phyloP scores from a whole-genome alignment of 164 flowering plant species.

The Malania oleifera region DNA sequence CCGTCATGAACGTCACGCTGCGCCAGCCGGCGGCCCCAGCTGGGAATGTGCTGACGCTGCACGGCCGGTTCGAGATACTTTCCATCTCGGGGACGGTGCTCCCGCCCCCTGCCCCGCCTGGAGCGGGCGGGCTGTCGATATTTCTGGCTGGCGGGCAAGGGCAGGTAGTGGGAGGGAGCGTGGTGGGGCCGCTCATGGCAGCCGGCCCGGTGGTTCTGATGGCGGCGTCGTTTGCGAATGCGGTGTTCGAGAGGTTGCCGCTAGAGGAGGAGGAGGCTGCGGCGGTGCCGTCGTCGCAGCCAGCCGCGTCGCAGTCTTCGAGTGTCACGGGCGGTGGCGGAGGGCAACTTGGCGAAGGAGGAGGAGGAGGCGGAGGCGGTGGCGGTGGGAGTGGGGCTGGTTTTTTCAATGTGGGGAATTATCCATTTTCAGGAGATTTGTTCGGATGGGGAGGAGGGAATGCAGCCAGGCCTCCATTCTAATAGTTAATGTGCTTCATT shows the following conservation, averaged over 20 bases:
- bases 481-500: too few species aligned
- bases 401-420: conserved; percentile 28
- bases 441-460: conserved; percentile 41
- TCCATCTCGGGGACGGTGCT: conserved; percentile 45
- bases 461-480: conserved; percentile 42
- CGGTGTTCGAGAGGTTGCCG: conserved; percentile 43
- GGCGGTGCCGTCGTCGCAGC: conserved; percentile 22
- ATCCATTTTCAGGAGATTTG: conserved; percentile 34
- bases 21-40: conserved; percentile 42
- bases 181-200: conserved; percentile 44
- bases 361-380: conserved; percentile 21
- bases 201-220: conserved; percentile 43
- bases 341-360: conserved; percentile 19
- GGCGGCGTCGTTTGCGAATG: conserved; percentile 46
- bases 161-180: conserved; percentile 50
- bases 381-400: conserved; percentile 17
- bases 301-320: conserved; percentile 42
- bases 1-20: conserved; percentile 36
- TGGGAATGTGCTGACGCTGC: conserved; percentile 36
- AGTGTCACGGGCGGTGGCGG: conserved; percentile 33
- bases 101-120: conserved; percentile 53
- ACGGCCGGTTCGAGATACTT: conserved; percentile 53
- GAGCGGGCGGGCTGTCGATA: conserved; percentile 39
- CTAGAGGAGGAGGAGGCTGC: conserved; percentile 33
- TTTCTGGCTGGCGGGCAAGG: conserved; percentile 45